Conservation (phyloP, 2,329 filamentous ascomycete genomes). For the Pseudocercospora pini-densiflorae region DNA sequence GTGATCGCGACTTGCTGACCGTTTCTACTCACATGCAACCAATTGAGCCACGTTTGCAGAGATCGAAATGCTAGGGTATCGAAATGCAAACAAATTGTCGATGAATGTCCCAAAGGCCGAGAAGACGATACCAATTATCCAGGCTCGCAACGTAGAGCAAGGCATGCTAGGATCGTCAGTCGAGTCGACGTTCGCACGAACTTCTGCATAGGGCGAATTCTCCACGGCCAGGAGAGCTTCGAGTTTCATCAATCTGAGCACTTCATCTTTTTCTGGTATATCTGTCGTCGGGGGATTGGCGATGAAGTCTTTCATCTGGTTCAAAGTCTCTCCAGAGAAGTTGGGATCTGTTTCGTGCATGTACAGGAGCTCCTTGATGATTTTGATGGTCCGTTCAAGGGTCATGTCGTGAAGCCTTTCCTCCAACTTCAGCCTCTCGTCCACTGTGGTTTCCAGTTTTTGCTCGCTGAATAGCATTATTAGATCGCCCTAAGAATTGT, state of each 20-base stretch:
- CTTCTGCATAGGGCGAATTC: slow-evolving; percentile 33
- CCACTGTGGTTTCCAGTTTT: slow-evolving; percentile 14
- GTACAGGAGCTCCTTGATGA: slow-evolving; percentile 20
- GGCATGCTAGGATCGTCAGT: slow-evolving; percentile 33
- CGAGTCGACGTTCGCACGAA: slow-evolving; percentile 30
- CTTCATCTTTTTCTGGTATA: slow-evolving; percentile 20
- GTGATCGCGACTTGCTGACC: not conserved
- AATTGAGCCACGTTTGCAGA: slow-evolving; percentile 39
- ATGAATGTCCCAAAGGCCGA: slow-evolving; percentile 34
- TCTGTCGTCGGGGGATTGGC: slow-evolving; percentile 14
- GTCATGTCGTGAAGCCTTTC: slow-evolving; percentile 13
- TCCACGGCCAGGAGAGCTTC: slow-evolving; percentile 19
- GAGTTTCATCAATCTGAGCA: slow-evolving; percentile 14
- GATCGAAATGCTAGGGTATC: slow-evolving; percentile 39
- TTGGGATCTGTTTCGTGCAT: slow-evolving; percentile 25
- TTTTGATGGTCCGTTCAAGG: slow-evolving; percentile 13
- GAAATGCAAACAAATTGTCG: slow-evolving; percentile 40
- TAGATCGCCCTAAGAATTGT: not conserved
- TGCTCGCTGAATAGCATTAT: not conserved
- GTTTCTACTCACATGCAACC: slow-evolving; percentile 20
- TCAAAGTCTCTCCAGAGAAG: slow-evolving; percentile 20
- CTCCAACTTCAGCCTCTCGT: slow-evolving; percentile 13
- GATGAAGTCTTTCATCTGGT: slow-evolving; percentile 22
- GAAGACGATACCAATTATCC: slow-evolving; percentile 38
- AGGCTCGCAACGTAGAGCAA: slow-evolving; percentile 40